Conservation (phyloP, 225 moss, liverwort and hornwort species). For the Pseudisothecium myosuroides region DNA sequence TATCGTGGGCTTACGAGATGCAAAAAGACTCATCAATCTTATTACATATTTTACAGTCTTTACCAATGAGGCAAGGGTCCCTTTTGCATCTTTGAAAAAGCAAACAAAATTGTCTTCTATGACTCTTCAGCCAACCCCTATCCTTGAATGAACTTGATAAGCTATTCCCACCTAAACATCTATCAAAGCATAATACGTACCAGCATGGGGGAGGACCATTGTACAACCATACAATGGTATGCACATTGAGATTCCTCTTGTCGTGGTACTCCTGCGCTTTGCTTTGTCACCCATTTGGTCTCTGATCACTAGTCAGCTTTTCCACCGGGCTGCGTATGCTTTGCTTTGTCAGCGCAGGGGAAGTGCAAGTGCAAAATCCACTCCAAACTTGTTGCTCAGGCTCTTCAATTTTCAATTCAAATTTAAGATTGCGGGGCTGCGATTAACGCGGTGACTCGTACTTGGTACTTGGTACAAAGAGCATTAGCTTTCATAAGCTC, state of each 20-base stretch:
- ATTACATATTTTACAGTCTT: neutral
- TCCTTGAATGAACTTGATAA: too few relatives aligned
- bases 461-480: neutral
- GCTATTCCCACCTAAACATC: neutral
- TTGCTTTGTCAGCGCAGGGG: neutral
- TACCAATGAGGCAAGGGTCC: neutral
- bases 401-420: too few relatives aligned
- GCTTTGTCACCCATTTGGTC: neutral
- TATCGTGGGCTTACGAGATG: neutral
- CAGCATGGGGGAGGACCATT: neutral
- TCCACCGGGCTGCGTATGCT: neutral
- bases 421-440: neutral
- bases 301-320: neutral
- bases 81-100: neutral
- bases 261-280: neutral
- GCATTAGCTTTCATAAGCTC: neutral
- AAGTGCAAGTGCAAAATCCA: neutral
- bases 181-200: neutral
- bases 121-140: neutral
- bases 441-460: neutral
- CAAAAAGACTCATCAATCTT: neutral
- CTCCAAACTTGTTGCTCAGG: neutral
- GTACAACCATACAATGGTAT: neutral
- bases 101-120: neutral
- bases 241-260: neutral